Evolutionary conservation across 2,329 filamentous ascomycete species (phyloP).

Genomic region (Aspergillus quadrilineatus): DNA sequence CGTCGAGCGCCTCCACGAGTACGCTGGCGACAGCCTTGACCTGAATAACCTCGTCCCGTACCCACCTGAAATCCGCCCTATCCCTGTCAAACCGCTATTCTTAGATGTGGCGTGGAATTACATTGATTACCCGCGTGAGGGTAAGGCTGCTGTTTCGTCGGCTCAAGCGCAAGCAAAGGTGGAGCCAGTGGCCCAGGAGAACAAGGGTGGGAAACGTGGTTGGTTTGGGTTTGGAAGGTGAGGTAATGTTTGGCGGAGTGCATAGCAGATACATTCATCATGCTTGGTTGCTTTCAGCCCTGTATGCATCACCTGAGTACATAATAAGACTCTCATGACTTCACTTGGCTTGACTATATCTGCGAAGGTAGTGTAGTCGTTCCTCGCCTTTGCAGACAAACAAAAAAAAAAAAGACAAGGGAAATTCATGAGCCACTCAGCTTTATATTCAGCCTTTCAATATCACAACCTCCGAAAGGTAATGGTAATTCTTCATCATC

Average conservation of each 20-base stretch:
- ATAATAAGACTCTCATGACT: not conserved
- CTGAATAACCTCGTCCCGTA: conserved; percentile 80
- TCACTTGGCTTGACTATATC: not conserved
- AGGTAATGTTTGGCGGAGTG: not conserved
- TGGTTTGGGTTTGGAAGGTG: conserved; percentile 71
- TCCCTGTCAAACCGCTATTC: conserved; percentile 93
- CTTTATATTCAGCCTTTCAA: too few species aligned
- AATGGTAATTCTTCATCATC: too few species aligned
- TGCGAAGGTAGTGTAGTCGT: not conserved
- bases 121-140: conserved; percentile 78
- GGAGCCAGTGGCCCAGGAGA: conserved; percentile 35
- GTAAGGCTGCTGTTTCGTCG: conserved; percentile 16
- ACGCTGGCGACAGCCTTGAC: conserved; percentile 69
- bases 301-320: not conserved
- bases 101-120: conserved; percentile 98
- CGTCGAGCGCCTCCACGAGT: conserved; percentile 72
- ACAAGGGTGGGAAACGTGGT: conserved; percentile 63
- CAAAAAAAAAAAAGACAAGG: too few species aligned
- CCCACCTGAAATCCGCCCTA: conserved; percentile 75
- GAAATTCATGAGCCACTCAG: too few species aligned
- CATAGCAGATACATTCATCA: not conserved
- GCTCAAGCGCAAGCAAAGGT: conserved; percentile 27
- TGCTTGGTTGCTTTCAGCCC: not conserved
- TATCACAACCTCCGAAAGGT: too few species aligned
- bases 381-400: not conserved